phyloP scores from a whole-genome alignment of 352 stramenopile genomes.

The Pythium angustatum region DNA sequence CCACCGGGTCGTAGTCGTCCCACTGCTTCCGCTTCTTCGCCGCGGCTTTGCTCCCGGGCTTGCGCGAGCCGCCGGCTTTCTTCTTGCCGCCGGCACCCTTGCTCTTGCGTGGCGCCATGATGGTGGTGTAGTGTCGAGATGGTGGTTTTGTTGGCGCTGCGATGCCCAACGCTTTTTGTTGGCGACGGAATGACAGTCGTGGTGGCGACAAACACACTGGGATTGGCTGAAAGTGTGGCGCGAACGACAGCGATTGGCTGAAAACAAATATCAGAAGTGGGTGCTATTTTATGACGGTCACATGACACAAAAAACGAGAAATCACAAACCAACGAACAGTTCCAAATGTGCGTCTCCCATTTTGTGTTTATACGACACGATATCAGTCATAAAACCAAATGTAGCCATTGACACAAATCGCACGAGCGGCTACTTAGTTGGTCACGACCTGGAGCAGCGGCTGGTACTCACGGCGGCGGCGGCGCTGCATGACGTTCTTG shows the following conservation, averaged over 20 bases:
- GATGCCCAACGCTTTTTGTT: constrained; percentile 8
- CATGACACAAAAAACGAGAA: neutral
- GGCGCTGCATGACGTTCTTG: constrained; percentile 17
- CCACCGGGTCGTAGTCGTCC: constrained; percentile 25
- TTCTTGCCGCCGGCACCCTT: constrained; percentile 19
- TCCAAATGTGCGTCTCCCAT: neutral
- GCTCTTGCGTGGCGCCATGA: constrained; percentile 23
- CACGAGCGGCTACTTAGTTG: neutral
- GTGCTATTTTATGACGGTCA: neutral
- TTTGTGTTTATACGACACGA: neutral
- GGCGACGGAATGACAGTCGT: neutral
- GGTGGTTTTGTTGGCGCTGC: constrained; percentile 7
- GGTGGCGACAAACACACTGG: too few relatives aligned
- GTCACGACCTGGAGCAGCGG: constrained; percentile 22
- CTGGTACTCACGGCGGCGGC: constrained; percentile 28
- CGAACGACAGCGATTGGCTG: constrained; percentile 10
- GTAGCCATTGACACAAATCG: constrained; percentile 19
- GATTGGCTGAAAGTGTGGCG: neutral
- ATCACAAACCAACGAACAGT: neutral
- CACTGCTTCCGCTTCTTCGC: constrained; percentile 27
- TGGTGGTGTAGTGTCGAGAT: neutral
- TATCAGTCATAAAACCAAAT: neutral
- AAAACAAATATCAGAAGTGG: constrained; percentile 6
- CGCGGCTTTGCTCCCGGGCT: constrained; percentile 13
- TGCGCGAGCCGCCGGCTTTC: constrained; percentile 25